Percentiles rank a stretch among this genome's conserved stretches.
Evolutionary conservation across 75 land plant species (phyloP).

Genomic region (Pinus albicaulis): DNA sequence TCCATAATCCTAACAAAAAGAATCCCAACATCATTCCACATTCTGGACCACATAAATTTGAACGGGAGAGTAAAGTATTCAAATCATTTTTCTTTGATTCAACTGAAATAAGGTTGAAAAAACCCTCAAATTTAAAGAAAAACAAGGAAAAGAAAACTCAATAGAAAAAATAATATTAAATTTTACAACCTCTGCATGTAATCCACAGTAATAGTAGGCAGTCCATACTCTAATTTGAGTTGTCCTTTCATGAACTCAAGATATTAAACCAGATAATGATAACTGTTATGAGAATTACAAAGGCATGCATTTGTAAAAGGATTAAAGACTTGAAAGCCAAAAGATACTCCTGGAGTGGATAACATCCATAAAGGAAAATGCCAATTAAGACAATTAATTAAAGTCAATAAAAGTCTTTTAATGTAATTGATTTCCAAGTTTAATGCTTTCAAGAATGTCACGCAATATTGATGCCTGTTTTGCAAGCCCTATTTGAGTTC

Average conservation of each 20-base stretch:
- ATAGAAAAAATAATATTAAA: neutral
- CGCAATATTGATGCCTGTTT: neutral
- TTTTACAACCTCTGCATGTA: neutral
- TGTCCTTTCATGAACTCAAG: neutral
- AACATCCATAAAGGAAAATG: neutral
- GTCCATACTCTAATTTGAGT: neutral
- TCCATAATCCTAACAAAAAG: slow-evolving; percentile 7
- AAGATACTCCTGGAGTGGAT: neutral
- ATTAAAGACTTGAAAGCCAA: neutral
- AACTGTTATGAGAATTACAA: neutral
- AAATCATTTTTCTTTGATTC: neutral
- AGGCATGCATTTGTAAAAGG: neutral
- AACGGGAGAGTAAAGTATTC: neutral
- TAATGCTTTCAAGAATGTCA: neutral
- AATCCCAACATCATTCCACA: slow-evolving; percentile 4
- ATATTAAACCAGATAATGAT: neutral
- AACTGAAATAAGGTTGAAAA: neutral
- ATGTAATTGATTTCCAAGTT: neutral
- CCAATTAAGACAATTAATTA: neutral
- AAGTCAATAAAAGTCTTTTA: neutral
- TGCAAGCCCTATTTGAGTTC: neutral
- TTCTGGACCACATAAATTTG: neutral
- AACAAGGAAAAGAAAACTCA: too few relatives aligned
- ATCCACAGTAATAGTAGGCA: neutral
- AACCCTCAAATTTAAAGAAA: neutral